Evolutionary conservation across 192 early-diverging fungal genomes (phyloP).

Genomic region (Fimicolochytrium jonesii): DNA sequence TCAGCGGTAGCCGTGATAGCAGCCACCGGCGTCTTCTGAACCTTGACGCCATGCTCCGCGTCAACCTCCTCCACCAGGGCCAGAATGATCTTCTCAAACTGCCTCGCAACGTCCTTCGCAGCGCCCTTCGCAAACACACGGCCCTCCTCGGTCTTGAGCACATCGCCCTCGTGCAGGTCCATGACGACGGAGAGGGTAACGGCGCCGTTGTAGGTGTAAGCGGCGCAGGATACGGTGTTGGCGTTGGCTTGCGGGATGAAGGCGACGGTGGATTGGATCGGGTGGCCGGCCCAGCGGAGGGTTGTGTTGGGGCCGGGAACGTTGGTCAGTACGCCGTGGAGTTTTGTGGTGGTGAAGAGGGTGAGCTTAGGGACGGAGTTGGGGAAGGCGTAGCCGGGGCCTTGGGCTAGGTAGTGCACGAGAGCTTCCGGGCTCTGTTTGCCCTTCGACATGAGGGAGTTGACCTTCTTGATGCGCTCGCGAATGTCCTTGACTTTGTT

Average conservation of each 20-base stretch:
- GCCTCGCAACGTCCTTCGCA: conserved; percentile 9
- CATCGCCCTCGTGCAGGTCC: conserved; percentile 22
- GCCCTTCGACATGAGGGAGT: conserved; percentile 10
- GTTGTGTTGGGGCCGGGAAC: conserved; percentile 29
- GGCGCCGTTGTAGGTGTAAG: conserved; percentile 30
- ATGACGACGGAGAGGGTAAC: conserved; percentile 27
- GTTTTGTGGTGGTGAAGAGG: background rate
- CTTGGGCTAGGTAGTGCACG: conserved; percentile 12
- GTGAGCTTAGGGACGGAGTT: conserved; percentile 11
- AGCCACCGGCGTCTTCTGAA: no score
- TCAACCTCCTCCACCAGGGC: conserved; percentile 11
- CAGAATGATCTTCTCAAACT: conserved; percentile 15
- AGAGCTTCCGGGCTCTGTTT: conserved; percentile 23
- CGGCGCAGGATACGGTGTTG: conserved; percentile 21
- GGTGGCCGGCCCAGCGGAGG: conserved; percentile 19
- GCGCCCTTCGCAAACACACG: conserved; percentile 11
- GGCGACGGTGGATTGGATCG: conserved; percentile 19
- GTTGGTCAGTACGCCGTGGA: conserved; percentile 37
- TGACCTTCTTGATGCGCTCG: conserved; percentile 9
- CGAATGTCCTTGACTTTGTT: background rate
- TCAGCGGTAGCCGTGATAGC: no score
- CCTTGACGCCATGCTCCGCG: no score
- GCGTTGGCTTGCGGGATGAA: conserved; percentile 29
- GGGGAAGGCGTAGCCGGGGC: conserved; percentile 6
- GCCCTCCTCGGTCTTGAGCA: background rate